A percentile compares a stretch with the other conserved stretches of the same genome.
Conservation (phyloP, 1,284 basidiomycete species). For the Gymnopus androsaceus region DNA sequence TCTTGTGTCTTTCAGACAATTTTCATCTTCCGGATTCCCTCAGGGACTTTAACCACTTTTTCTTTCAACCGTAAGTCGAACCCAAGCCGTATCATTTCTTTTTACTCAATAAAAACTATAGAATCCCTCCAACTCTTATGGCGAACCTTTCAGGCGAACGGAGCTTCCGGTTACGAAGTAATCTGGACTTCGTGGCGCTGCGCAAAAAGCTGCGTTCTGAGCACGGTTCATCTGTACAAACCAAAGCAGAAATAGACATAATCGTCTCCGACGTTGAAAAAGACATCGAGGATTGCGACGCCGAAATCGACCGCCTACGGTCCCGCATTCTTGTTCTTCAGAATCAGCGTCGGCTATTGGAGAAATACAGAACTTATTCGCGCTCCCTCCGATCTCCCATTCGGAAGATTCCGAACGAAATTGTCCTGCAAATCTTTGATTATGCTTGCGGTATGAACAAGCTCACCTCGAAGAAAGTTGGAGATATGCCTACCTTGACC, state of each 20-base stretch:
- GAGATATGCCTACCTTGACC: neutral
- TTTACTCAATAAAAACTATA: too few relatives aligned
- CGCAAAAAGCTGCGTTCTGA: neutral
- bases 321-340: neutral
- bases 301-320: neutral
- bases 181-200: neutral
- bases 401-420: constrained; percentile 5
- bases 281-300: neutral
- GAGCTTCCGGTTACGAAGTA: neutral
- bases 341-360: neutral
- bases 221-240: neutral
- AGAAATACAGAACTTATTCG: neutral
- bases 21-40: too few relatives aligned
- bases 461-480: neutral
- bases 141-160: neutral
- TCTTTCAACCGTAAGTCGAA: too few relatives aligned
- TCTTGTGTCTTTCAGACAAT: too few relatives aligned
- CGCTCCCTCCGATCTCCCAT: constrained; percentile 3
- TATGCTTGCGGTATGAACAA: neutral
- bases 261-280: neutral
- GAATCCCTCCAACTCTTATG: too few relatives aligned
- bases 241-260: too few relatives aligned
- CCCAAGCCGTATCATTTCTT: too few relatives aligned
- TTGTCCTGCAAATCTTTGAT: constrained; percentile 1
- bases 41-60: too few relatives aligned